Evolutionary conservation across 1,139 yeast species (phyloP).

Genomic region (Yamadazyma conglobata): DNA sequence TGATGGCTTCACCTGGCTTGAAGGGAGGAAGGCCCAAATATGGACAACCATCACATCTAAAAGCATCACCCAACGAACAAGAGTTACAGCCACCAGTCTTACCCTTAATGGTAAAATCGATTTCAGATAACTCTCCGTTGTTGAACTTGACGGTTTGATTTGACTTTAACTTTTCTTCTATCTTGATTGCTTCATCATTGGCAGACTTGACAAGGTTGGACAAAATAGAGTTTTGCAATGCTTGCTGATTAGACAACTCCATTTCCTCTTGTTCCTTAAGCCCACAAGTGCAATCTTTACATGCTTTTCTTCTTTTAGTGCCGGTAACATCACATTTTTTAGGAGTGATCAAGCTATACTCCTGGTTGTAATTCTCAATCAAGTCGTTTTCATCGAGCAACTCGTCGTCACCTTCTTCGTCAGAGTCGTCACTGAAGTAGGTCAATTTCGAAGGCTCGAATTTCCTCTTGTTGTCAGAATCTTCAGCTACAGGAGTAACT

Average conservation of each 20-base stretch:
- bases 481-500: conserved; percentile 4
- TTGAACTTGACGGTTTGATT: conserved; percentile 50
- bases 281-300: conserved; percentile 98
- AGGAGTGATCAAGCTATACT: conserved; percentile 41
- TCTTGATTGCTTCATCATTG: conserved; percentile 49
- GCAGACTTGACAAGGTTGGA: conserved; percentile 52
- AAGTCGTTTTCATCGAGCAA: conserved; percentile 45
- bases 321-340: conserved; percentile 54
- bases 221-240: conserved; percentile 42
- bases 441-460: conserved; percentile 46
- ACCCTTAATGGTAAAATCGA: conserved; percentile 93
- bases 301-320: conserved; percentile 74
- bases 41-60: conserved; percentile 97
- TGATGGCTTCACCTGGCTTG: conserved; percentile 85
- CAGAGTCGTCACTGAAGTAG: conserved; percentile 47
- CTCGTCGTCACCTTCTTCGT: conserved; percentile 41
- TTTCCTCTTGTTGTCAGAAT: conserved; percentile 33
- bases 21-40: conserved; percentile 95
- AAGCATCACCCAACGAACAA: conserved; percentile 96
- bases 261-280: conserved; percentile 73
- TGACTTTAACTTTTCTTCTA: conserved; percentile 44
- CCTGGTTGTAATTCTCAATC: conserved; percentile 17
- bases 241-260: conserved; percentile 48
- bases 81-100: conserved; percentile 96
- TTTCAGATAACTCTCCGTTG: conserved; percentile 71